phyloP scores from a whole-genome alignment of 768 basidiomycete species.

The Boletus reticuloceps region DNA sequence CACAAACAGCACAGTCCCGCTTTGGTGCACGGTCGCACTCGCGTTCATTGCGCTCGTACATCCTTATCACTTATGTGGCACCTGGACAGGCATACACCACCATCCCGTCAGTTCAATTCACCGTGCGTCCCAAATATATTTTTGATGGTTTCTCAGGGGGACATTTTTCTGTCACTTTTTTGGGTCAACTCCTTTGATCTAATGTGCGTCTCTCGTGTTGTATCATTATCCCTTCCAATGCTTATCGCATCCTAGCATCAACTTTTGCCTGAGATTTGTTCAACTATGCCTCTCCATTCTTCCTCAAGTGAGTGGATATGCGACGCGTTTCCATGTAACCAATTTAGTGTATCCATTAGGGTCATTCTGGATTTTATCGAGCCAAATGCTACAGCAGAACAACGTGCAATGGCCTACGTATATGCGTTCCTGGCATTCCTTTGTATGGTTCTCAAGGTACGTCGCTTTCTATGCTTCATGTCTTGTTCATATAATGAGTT shows the following conservation, averaged over 20 bases:
- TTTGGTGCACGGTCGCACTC: slow-evolving; percentile 64
- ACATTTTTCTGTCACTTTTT: slow-evolving; percentile 43
- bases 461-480: background rate
- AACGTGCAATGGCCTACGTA: slow-evolving; percentile 63
- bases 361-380: slow-evolving; percentile 61
- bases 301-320: slow-evolving; percentile 58
- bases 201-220: slow-evolving; percentile 12
- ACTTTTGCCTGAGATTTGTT: slow-evolving; percentile 68
- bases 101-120: slow-evolving; percentile 15
- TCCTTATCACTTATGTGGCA: slow-evolving; percentile 34
- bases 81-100: slow-evolving; percentile 34
- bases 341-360: slow-evolving; percentile 23
- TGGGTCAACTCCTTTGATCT: background rate
- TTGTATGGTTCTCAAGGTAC: slow-evolving; percentile 39
- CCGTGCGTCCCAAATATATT: background rate
- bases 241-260: slow-evolving; percentile 40
- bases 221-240: background rate
- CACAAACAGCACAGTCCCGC: slow-evolving; percentile 29
- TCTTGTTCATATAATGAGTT: background rate
- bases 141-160: slow-evolving; percentile 13
- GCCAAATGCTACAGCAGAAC: slow-evolving; percentile 41
- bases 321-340: too few relatives aligned
- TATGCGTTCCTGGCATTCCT: slow-evolving; percentile 76
- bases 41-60: slow-evolving; percentile 54
- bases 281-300: slow-evolving; percentile 81